These are phyloP conservation scores for Potentilla sterilis DNA, from an alignment of 306 rosid species.

Conservation along the genomic window DNA sequence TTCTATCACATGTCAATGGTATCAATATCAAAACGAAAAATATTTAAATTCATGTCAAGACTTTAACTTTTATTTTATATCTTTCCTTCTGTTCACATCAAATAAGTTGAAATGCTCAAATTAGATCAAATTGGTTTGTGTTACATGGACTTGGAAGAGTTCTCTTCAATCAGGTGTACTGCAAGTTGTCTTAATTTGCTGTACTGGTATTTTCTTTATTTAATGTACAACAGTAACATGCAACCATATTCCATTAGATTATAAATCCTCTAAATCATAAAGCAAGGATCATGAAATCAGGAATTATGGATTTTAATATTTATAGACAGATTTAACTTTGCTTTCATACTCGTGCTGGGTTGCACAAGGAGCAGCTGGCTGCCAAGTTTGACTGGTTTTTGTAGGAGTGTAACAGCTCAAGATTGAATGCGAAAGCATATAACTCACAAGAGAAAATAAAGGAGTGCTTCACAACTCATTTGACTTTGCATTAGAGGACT, in stretches of 20 bases:
- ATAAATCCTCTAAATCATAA: not conserved
- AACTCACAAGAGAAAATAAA: not conserved
- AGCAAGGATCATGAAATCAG: not conserved
- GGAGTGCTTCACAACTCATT: not conserved
- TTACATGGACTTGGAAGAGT: too few relatives aligned
- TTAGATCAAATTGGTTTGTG: too few relatives aligned
- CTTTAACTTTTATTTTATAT: too few relatives aligned
- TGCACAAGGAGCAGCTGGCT: not conserved
- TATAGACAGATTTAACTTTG: not conserved
- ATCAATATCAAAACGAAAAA: too few relatives aligned
- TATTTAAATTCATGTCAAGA: too few relatives aligned
- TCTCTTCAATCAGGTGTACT: too few relatives aligned
- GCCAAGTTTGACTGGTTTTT: slow-evolving; percentile 15
- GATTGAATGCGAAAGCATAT: not conserved
- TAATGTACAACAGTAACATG: too few relatives aligned
- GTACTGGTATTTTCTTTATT: too few relatives aligned
- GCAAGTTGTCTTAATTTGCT: too few relatives aligned
- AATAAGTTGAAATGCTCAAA: too few relatives aligned
- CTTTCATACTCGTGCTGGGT: not conserved
- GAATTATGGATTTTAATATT: not conserved
- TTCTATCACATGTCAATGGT: too few relatives aligned
- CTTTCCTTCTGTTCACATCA: too few relatives aligned
- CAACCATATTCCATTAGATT: not conserved
- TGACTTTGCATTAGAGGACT: not conserved
- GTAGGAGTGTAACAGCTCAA: not conserved